Evolutionary conservation across 371 early-diverging fungal species (phyloP), one percentile per base, ranked within the genome.

Genomic region (Apophysomyces ossiformis): DNA sequence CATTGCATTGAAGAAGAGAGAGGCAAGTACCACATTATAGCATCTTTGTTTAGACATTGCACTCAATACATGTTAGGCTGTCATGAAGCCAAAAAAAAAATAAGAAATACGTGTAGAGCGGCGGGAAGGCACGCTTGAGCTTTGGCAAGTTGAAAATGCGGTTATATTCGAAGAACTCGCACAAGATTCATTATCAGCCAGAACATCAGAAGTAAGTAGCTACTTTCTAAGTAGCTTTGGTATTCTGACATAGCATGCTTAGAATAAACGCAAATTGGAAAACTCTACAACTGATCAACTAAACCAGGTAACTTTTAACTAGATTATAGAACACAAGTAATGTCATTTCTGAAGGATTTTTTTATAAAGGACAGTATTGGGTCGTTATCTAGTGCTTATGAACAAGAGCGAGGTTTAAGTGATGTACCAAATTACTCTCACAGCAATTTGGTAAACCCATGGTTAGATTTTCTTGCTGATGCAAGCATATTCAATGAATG

Each of bases 181-280:
- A 39, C 39, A 39, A 39, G 39, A 39, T 39, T 39, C 39, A 39
- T 39, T 39, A 39, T 39, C 39, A 39, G 11, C 39, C 39, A 39
- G 39, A 39, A 39, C 39, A 39, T 39, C 39, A 39, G 39, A 39
- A 39, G 39, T 39, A 39, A 39, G 39, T 39, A 39, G 39, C 39
- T 39, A 39, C 39, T n/a, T 39, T 7, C 7, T 7, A 39, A 39
- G 39, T 46, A 46, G 5, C 46, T 46, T 46, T 46, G 46, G 16
- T 46, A 46, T 46, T 46, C 16, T 46, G 46, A 46, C 15, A 16
- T 46, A 46, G 46, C 46, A 46, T 46, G 15, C 46, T 15, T 46
- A 46, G 46, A 46, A 46, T 46, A 46, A 46, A 46, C 46, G 46
- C 46, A 46, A 46, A 46, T 46, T 46, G 46, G 46, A 46, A 16